Evolutionary conservation across 2,329 filamentous ascomycete genomes (phyloP).

Genomic region (Colletotrichum sp.): DNA sequence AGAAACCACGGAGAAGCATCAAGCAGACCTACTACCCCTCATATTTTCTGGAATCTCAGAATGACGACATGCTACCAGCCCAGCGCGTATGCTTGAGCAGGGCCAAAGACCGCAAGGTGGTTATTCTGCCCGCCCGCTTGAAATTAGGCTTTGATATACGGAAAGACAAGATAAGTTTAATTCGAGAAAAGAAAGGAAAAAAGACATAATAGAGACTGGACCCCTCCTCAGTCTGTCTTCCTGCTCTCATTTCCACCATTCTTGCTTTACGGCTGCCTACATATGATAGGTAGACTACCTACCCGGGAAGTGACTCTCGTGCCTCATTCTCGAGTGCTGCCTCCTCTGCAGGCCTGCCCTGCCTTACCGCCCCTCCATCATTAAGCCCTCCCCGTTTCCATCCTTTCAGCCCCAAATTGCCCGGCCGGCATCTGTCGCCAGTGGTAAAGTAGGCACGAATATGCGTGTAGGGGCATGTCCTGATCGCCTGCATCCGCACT

Average conservation of each 20-base stretch:
- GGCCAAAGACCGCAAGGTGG: not conserved
- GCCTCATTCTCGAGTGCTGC: not conserved
- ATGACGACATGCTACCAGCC: not conserved
- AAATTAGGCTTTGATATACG: not conserved
- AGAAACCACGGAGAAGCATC: not conserved
- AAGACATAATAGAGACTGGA: not conserved
- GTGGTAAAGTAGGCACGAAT: not conserved
- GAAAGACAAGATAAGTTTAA: not conserved
- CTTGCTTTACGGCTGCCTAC: not conserved
- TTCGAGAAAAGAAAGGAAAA: not conserved
- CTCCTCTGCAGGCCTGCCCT: not conserved
- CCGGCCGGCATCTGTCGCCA: not conserved
- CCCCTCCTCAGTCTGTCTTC: not conserved
- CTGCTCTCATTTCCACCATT: not conserved
- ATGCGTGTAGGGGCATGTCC: constrained; percentile 10
- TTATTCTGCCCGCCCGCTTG: not conserved
- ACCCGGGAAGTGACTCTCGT: not conserved
- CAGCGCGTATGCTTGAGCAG: not conserved
- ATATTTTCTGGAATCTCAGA: not conserved
- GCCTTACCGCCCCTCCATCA: constrained; percentile 16
- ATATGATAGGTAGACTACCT: not conserved
- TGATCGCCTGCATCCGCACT: constrained; percentile 1
- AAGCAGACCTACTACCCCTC: not conserved
- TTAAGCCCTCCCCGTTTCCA: not conserved
- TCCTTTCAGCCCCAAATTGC: not conserved